Conservation (phyloP, 805 yeast species). For the Candida ponderosae region DNA sequence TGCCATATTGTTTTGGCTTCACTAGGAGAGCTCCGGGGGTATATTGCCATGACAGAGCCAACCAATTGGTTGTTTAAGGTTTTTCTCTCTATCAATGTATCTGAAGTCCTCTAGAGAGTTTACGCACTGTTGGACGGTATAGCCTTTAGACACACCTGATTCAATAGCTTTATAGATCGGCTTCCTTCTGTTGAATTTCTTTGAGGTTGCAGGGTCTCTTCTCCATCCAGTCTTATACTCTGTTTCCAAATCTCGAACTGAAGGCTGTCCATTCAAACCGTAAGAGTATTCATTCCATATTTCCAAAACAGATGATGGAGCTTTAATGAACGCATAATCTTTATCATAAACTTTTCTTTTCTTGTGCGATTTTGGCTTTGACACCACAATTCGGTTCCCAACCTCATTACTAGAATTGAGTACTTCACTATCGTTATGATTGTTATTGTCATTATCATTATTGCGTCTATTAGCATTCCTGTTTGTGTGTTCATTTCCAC, state of each 20-base stretch:
- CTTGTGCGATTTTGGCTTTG: constrained; percentile 6
- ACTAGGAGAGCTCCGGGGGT: too few species aligned
- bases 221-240: constrained; percentile 50
- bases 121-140: constrained; percentile 32
- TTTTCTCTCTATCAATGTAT: constrained; percentile 31
- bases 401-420: too few species aligned
- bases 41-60: constrained; percentile 35
- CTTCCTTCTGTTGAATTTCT: constrained; percentile 45
- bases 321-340: constrained; percentile 30
- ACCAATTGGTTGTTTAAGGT: constrained; percentile 34
- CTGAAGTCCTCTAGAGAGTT: constrained; percentile 39
- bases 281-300: constrained; percentile 51
- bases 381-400: too few species aligned
- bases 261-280: constrained; percentile 44
- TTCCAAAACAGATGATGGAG: constrained; percentile 39
- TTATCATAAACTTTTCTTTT: constrained; percentile 22
- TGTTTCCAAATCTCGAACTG: constrained; percentile 39
- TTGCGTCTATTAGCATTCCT: too few species aligned
- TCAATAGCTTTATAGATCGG: constrained; percentile 50
- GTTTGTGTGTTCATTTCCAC: too few species aligned
- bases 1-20: too few species aligned
- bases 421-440: too few species aligned
- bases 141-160: constrained; percentile 37
- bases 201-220: constrained; percentile 42
- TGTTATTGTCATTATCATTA: too few species aligned